A percentile compares a stretch with the other conserved stretches of the same genome.
Evolutionary conservation across 306 rosid genomes (phyloP).

Genomic region (Sicyos edulis): DNA sequence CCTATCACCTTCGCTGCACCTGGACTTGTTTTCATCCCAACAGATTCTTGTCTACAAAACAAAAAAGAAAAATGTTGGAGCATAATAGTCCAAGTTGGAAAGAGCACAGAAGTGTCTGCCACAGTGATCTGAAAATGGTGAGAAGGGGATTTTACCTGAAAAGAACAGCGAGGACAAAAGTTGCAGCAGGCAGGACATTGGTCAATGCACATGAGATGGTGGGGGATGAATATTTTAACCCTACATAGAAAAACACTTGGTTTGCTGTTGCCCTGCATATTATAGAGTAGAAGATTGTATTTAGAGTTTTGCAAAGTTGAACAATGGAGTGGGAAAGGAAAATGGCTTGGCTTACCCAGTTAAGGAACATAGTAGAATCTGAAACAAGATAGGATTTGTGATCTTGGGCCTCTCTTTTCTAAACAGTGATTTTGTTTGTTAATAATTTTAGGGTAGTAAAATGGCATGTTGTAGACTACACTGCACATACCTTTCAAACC

Average conservation of each 20-base stretch:
- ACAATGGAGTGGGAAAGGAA: not conserved
- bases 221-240: constrained; percentile 54
- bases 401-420: constrained; percentile 61
- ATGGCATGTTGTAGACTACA: not conserved
- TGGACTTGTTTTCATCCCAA: constrained; percentile 36
- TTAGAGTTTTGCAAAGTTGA: not conserved
- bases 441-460: not conserved
- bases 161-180: constrained; percentile 63
- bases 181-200: constrained; percentile 76
- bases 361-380: constrained; percentile 55
- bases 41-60: constrained; percentile 57
- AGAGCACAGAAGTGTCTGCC: not conserved
- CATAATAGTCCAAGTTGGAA: not conserved
- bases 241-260: constrained; percentile 53
- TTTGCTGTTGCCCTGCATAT: constrained; percentile 67
- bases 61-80: not conserved
- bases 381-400: constrained; percentile 48
- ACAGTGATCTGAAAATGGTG: not conserved
- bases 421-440: constrained; percentile 1
- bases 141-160: constrained; percentile 42
- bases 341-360: constrained; percentile 47
- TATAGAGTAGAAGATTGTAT: not conserved
- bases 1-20: constrained; percentile 57
- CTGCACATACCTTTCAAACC: constrained; percentile 50
- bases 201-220: constrained; percentile 57